phyloP scores from a whole-genome alignment of 257 asterid species.

The Linaria vulgaris region DNA sequence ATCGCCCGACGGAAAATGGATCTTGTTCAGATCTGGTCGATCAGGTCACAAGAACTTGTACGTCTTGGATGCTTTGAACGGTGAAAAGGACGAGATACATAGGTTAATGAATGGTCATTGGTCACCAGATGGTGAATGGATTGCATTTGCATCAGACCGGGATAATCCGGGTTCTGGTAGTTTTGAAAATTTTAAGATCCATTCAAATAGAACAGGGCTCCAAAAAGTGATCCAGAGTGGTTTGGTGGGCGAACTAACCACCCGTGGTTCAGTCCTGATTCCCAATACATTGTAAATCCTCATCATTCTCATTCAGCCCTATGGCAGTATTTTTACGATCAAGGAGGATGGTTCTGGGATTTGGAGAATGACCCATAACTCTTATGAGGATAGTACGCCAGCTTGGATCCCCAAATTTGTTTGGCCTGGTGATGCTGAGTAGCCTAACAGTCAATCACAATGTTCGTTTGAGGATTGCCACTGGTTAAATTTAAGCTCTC shows the following conservation, averaged over 20 bases:
- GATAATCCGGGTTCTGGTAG: constrained; percentile 79
- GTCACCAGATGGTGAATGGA: constrained; percentile 94
- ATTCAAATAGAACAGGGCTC: constrained; percentile 79
- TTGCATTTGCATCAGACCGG: constrained; percentile 78
- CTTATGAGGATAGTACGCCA: constrained; percentile 84
- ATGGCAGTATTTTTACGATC: constrained; percentile 74
- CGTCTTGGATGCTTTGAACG: constrained; percentile 76
- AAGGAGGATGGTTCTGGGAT: constrained; percentile 63
- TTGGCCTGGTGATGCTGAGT: constrained; percentile 40
- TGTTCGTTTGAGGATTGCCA: constrained; percentile 77
- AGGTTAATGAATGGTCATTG: constrained; percentile 90
- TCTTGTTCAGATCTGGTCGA: constrained; percentile 85
- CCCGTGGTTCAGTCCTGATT: constrained; percentile 88
- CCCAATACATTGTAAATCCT: constrained; percentile 64
- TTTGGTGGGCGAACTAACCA: constrained; percentile 80
- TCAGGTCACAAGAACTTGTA: constrained; percentile 79
- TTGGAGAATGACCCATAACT: constrained; percentile 67
- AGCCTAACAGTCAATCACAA: constrained; percentile 50
- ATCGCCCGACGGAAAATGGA: constrained; percentile 90
- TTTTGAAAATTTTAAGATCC: constrained; percentile 66
- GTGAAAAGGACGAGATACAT: constrained; percentile 67
- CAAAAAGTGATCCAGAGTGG: constrained; percentile 79
- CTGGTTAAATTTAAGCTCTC: constrained; percentile 48
- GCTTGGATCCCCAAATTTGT: constrained; percentile 64
- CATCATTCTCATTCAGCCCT: constrained; percentile 82